Base-by-base conservation (phyloP, 345 rosid species). In the Eucalyptus sideroxylon region DNA sequence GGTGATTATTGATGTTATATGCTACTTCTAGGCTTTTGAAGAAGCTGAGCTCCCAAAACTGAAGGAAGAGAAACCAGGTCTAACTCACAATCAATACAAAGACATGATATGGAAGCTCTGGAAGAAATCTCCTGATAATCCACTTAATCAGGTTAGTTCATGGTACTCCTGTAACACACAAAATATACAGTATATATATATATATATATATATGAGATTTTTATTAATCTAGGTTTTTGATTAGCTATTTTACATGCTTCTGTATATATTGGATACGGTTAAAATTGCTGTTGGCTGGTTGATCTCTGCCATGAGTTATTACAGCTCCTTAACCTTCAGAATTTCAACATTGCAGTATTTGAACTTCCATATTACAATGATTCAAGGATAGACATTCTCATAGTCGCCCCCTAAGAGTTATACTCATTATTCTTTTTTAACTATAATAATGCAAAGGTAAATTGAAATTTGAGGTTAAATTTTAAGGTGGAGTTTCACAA, bases 101-200 rank as follows among this genome's bases (percentile, higher is more conserved):
- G 99, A 95, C 93, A 91, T 98, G 97, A 93, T 98, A 90, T 98
- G 99, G 99, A 98, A 98, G 93, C 90, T 97, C 88, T 98, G 99
- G 99, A 98, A 98, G 95, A 98, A 98, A 92, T 98, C 99, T 86
- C 99, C 99, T 1, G 99, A 98, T 90, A 98, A 98, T 92, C 99
- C 99, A 87, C 98, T 97, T 85, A 98, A 98, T 92, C 99, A 98
- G 98, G 99, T 94, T 77, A 47, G 87, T 86, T n/a, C 56, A 86
- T 50, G 19, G 37, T 30, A 2, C 40, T 53, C 60, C 59, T 2
- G 42, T 24, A 11, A 42, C 5, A 27, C 23, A 13, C 26, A 21
- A n/a, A n/a, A n/a, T n/a, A n/a, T n/a, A n/a, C n/a, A n/a, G n/a
- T n/a, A n/a, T n/a, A n/a, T n/a, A n/a, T n/a, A n/a, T n/a, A n/a